Conservation (phyloP, 495 filamentous ascomycete genomes). For the Penicillium soppii region DNA sequence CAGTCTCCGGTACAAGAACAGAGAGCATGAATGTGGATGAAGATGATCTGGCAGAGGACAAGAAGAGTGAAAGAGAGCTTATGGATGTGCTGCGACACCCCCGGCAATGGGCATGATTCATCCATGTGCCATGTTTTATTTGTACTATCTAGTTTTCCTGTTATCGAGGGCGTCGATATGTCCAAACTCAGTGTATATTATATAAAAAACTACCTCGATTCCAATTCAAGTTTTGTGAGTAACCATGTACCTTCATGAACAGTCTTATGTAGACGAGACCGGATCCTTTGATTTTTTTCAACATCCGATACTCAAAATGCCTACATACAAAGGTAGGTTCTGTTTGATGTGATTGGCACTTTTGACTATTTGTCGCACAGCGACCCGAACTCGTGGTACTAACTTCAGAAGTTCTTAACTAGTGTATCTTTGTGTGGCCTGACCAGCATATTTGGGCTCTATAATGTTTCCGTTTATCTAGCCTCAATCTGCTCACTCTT, state of each 20-base stretch:
- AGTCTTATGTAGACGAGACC: no score
- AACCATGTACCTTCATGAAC: neutral
- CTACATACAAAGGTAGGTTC: no score
- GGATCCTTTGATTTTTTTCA: no score
- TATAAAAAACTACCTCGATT: neutral
- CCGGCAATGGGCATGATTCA: slow-evolving; percentile 78
- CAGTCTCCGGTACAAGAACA: slow-evolving; percentile 45
- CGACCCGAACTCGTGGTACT: no score
- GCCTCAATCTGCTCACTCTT: neutral
- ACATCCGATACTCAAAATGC: no score
- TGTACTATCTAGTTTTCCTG: neutral
- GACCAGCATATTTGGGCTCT: neutral
- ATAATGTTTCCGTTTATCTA: slow-evolving; percentile 1
- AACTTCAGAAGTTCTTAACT: no score
- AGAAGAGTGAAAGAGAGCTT: slow-evolving; percentile 62
- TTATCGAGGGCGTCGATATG: neutral
- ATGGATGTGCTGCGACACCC: slow-evolving; percentile 83
- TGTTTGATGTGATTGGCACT: no score
- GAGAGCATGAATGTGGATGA: slow-evolving; percentile 29
- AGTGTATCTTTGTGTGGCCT: no score
- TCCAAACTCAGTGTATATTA: slow-evolving; percentile 1
- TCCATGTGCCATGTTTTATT: neutral
- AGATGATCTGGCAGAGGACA: slow-evolving; percentile 44
- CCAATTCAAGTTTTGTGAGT: neutral
- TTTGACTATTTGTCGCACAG: no score